Evolutionary conservation across 768 basidiomycete species (phyloP).

Genomic region (Leccinum rimulosum): DNA sequence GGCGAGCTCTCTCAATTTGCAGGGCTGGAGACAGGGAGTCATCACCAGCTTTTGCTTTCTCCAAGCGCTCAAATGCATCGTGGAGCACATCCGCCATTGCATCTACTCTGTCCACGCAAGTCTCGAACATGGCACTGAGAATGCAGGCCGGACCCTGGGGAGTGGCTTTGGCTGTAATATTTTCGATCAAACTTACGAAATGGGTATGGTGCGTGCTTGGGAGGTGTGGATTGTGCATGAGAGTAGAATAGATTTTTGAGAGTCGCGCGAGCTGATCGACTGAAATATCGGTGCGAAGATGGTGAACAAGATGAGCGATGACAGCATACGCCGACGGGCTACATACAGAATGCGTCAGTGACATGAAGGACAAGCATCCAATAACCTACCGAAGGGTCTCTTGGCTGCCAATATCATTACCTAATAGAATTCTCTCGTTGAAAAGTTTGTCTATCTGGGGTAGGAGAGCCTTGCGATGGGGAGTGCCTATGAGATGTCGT

Average conservation of each 20-base stretch:
- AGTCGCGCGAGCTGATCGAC: constrained; percentile 73
- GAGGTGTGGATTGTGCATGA: constrained; percentile 86
- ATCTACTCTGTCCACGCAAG: constrained; percentile 80
- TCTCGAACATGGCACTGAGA: constrained; percentile 76
- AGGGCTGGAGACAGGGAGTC: constrained; percentile 49
- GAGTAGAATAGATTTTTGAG: constrained; percentile 80
- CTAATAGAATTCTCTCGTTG: constrained; percentile 87
- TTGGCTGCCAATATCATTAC: constrained; percentile 76
- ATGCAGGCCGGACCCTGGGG: constrained; percentile 64
- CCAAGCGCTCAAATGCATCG: constrained; percentile 46
- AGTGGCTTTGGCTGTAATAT: constrained; percentile 73
- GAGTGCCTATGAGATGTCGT: constrained; percentile 80
- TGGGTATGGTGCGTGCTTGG: constrained; percentile 81
- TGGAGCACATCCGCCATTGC: constrained; percentile 65
- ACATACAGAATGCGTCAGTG: constrained; percentile 28
- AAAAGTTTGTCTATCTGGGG: constrained; percentile 86
- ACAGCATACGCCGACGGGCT: constrained; percentile 83
- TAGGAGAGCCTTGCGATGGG: constrained; percentile 75
- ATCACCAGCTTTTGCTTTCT: constrained; percentile 41
- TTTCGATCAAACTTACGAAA: constrained; percentile 85
- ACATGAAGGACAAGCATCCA: not conserved
- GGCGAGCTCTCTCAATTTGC: constrained; percentile 81
- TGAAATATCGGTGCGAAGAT: constrained; percentile 79
- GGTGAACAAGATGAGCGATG: constrained; percentile 91
- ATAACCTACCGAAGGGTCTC: constrained; percentile 73